Evolutionary conservation across 331 rosid species (phyloP).

Genomic region (Rosa hybrid): DNA sequence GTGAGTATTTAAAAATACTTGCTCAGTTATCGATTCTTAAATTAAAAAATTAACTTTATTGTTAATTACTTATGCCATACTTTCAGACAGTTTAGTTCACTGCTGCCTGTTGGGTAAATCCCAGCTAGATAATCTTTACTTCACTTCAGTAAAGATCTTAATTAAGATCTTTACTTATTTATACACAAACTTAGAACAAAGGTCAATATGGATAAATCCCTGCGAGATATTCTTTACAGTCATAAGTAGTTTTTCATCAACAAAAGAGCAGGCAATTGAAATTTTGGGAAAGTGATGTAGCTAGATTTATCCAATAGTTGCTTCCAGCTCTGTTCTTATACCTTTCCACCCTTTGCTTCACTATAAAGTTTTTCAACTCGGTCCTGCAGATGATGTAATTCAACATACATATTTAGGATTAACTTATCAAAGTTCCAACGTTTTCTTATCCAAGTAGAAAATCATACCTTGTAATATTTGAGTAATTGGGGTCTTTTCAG

Average conservation of each 20-base stretch:
- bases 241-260: not conserved
- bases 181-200: not conserved
- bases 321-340: slow-evolving; percentile 27
- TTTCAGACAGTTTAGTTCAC: too few relatives aligned
- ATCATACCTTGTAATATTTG: slow-evolving; percentile 70
- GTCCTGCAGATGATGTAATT: slow-evolving; percentile 43
- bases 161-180: not conserved
- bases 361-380: slow-evolving; percentile 53
- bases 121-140: too few relatives aligned
- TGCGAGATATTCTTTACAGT: not conserved
- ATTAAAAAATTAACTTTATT: too few relatives aligned
- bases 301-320: not conserved
- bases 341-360: slow-evolving; percentile 58
- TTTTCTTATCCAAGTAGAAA: not conserved
- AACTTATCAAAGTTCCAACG: not conserved
- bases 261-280: not conserved
- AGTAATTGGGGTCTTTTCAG: slow-evolving; percentile 77
- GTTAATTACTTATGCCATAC: too few relatives aligned
- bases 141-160: too few relatives aligned
- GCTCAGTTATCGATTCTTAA: too few relatives aligned
- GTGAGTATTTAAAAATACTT: too few relatives aligned
- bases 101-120: too few relatives aligned
- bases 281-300: not conserved
- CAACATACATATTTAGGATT: not conserved
- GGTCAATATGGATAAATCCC: not conserved